Percentiles rank a stretch among this genome's conserved stretches.
phyloP scores from a whole-genome alignment of 495 filamentous ascomycete species.

The Cercophora newfieldiana region DNA sequence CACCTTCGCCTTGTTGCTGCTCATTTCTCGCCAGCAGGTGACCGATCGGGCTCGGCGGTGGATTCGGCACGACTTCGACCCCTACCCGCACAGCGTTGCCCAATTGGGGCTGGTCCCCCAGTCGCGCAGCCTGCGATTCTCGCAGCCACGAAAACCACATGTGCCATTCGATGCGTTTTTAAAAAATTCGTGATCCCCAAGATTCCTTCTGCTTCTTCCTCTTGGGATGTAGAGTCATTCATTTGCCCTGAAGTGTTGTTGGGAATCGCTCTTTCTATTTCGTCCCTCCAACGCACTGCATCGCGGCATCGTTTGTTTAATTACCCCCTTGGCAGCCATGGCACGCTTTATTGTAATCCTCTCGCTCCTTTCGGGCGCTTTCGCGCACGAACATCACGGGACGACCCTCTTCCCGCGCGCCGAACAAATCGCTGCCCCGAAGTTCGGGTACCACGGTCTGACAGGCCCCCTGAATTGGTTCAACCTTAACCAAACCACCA shows the following conservation, averaged over 20 bases:
- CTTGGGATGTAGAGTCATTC: too few relatives aligned
- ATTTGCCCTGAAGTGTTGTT: neutral
- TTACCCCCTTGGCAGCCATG: neutral
- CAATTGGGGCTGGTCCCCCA: neutral
- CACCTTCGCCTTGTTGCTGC: neutral
- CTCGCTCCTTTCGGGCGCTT: neutral
- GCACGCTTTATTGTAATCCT: neutral
- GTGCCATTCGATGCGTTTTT: neutral
- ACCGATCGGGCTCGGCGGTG: neutral
- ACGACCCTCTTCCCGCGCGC: constrained; percentile 8
- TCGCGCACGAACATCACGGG: constrained; percentile 5
- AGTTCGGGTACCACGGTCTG: constrained; percentile 5
- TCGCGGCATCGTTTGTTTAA: neutral
- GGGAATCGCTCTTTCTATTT: neutral
- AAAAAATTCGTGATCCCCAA: neutral
- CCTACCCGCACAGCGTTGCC: neutral
- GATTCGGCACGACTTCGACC: neutral
- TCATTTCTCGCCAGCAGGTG: neutral
- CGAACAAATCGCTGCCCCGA: neutral
- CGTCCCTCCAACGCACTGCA: neutral
- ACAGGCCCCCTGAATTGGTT: constrained; percentile 8
- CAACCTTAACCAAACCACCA: neutral
- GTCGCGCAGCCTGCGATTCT: neutral
- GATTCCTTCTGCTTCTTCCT: neutral
- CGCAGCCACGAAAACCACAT: neutral